phyloP scores from a whole-genome alignment of 2,329 filamentous ascomycete genomes.

The Trichoderma gracile region DNA sequence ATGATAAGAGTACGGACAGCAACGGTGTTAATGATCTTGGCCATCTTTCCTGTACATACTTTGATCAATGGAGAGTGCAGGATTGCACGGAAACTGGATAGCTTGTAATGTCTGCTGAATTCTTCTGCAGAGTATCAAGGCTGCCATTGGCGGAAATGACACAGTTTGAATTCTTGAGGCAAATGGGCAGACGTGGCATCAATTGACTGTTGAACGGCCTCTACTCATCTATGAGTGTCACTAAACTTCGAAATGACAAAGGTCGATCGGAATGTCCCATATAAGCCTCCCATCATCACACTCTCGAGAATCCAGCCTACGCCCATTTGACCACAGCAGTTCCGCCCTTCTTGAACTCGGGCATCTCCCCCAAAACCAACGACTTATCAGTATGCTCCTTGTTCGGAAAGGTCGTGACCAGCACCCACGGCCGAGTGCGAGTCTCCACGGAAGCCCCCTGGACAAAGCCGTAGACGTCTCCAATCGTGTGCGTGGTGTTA shows the following conservation, averaged over 20 bases:
- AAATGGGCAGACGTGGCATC: background rate
- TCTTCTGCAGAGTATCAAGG: background rate
- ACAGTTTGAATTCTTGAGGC: background rate
- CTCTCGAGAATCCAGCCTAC: slow-evolving; percentile 28
- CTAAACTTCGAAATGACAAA: background rate
- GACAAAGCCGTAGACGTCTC: slow-evolving; percentile 76
- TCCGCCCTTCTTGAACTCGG: slow-evolving; percentile 66
- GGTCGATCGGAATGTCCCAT: too few relatives aligned
- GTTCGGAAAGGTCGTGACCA: slow-evolving; percentile 81
- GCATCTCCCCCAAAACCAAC: slow-evolving; percentile 58
- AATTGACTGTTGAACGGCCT: background rate
- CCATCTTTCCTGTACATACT: slow-evolving; percentile 14
- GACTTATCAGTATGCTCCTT: slow-evolving; percentile 74
- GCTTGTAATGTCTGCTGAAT: background rate
- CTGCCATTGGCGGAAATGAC: background rate
- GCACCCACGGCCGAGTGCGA: slow-evolving; percentile 63
- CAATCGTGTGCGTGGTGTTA: slow-evolving; percentile 76
- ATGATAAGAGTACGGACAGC: background rate
- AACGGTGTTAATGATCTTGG: background rate
- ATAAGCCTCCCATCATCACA: background rate
- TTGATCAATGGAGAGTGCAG: background rate
- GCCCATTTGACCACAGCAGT: slow-evolving; percentile 65
- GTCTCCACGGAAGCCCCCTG: slow-evolving; percentile 61
- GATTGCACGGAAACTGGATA: background rate
- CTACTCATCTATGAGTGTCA: slow-evolving; percentile 24